Base-by-base conservation (phyloP, 2,329 filamentous ascomycete genomes). In the Orbilia blumenaviensis region DNA sequence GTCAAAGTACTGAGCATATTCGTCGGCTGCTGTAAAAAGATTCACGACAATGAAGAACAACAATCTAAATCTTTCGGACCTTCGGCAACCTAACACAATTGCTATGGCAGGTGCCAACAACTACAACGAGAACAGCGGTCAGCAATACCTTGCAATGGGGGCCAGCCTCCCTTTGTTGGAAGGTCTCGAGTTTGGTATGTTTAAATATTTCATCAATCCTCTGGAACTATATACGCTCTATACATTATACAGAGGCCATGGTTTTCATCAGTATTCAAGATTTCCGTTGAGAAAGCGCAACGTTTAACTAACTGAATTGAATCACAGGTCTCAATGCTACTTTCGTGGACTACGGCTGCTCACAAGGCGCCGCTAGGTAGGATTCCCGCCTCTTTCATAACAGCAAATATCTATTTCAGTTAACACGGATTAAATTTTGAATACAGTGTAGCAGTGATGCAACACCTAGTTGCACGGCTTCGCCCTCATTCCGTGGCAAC, bases 71-170 rank as follows among this genome's bases (percentile, higher is more conserved):
- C n/a, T n/a, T 8, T n/a, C n/a, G n/a, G 3, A 12, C 63, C 9
- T n/a, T n/a, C 34, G n/a, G 34, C 36, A 29, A 10, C n/a, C 44
- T 38, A 71, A 71, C 14, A 63, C 48, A 6, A 6, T 71, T 10
- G 56, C 66, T 29, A 71, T 71, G 66, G 34, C 56, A 2, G 58
- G 66, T 10, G 36, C 38, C 36, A 71, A 71, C 21, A 10, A 23
- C 29, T 71, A 71, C 38, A 71, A 71, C 21, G 66, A 71, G 16
- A 71, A 71, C 25, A 56, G 66, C 18, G 66, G 21, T 14, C 66
- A 71, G 9, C 66, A 71, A 16, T 58, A 71, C 34, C 36, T 34
- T 9, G 66, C 66, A 8, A 64, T 64, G 58, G 36, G 56, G 12
- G 66, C 58, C 8, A 56, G 66, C 18, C 14, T 62, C 7, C 46